Percentiles rank a stretch among this genome's conserved stretches.
Conservation (phyloP, 768 basidiomycete species). For the Mrakia frigida region DNA sequence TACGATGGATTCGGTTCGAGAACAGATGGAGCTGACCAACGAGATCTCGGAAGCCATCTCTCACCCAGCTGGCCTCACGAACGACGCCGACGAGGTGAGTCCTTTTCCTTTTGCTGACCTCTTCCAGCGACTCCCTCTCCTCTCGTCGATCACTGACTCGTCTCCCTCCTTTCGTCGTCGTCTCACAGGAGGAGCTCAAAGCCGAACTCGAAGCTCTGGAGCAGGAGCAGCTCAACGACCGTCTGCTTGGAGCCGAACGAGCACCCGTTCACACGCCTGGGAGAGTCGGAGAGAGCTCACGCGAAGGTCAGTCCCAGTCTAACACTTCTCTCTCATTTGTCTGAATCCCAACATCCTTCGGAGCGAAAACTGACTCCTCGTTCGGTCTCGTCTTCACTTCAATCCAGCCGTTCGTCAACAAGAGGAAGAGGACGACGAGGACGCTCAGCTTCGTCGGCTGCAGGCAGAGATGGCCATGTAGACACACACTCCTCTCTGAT, state of each 20-base stretch:
- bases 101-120: neutral
- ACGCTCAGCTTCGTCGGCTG: slow-evolving; percentile 76
- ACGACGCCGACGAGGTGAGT: slow-evolving; percentile 67
- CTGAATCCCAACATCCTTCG: slow-evolving; percentile 18
- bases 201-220: slow-evolving; percentile 80
- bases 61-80: slow-evolving; percentile 56
- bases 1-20: slow-evolving; percentile 78
- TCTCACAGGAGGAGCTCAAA: slow-evolving; percentile 65
- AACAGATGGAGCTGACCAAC: slow-evolving; percentile 85
- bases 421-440: slow-evolving; percentile 82
- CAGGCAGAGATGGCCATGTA: slow-evolving; percentile 84
- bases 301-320: slow-evolving; percentile 5
- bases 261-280: slow-evolving; percentile 77
- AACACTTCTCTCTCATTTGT: neutral
- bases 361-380: neutral
- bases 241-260: slow-evolving; percentile 77
- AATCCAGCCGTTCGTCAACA: slow-evolving; percentile 43
- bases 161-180: neutral
- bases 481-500: too few relatives aligned
- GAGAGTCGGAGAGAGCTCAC: neutral
- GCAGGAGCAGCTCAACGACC: slow-evolving; percentile 77
- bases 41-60: slow-evolving; percentile 89
- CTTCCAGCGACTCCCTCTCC: too few relatives aligned
- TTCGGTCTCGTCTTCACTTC: neutral
- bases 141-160: neutral